Percentiles rank a stretch among this genome's conserved stretches.
Conservation (phyloP, 192 early-diverging fungal genomes). For the Chytriomyces hyalinus region DNA sequence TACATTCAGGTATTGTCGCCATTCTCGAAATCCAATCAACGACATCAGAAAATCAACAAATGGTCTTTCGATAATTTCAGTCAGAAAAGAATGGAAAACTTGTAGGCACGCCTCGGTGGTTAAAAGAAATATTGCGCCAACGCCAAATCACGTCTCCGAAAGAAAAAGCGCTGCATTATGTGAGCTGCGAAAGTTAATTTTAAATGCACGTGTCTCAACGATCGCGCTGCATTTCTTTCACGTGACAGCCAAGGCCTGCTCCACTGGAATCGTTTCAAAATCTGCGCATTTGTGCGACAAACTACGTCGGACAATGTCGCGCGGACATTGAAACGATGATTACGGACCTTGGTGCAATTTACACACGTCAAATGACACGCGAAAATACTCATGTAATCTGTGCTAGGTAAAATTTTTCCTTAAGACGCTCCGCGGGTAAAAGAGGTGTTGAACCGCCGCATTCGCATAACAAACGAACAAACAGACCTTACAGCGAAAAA, state of each 20-base stretch:
- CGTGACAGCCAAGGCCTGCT: slow-evolving; percentile 47
- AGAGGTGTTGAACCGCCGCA: background rate
- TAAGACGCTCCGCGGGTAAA: background rate
- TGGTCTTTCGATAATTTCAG: no score
- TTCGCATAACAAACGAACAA: background rate
- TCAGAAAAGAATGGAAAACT: slow-evolving; percentile 29
- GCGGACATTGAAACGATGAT: slow-evolving; percentile 71
- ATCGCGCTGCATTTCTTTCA: slow-evolving; percentile 4
- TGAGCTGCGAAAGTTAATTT: background rate
- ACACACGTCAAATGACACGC: slow-evolving; percentile 64
- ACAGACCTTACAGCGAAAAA: slow-evolving; percentile 69
- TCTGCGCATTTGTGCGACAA: slow-evolving; percentile 65
- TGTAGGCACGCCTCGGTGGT: slow-evolving; percentile 60
- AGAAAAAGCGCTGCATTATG: slow-evolving; percentile 55
- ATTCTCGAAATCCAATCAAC: no score
- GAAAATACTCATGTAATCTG: slow-evolving; percentile 81
- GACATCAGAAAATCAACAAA: no score
- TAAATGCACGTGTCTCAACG: background rate
- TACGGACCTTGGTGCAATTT: slow-evolving; percentile 64
- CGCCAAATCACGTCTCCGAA: slow-evolving; percentile 50
- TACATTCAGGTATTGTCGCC: slow-evolving; percentile 13
- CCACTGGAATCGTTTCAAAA: slow-evolving; percentile 56
- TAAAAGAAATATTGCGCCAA: slow-evolving; percentile 51
- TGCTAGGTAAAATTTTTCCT: slow-evolving; percentile 48
- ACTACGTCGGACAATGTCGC: slow-evolving; percentile 70